Base-by-base conservation (phyloP, 768 basidiomycete species). In the Calocybe indica region DNA sequence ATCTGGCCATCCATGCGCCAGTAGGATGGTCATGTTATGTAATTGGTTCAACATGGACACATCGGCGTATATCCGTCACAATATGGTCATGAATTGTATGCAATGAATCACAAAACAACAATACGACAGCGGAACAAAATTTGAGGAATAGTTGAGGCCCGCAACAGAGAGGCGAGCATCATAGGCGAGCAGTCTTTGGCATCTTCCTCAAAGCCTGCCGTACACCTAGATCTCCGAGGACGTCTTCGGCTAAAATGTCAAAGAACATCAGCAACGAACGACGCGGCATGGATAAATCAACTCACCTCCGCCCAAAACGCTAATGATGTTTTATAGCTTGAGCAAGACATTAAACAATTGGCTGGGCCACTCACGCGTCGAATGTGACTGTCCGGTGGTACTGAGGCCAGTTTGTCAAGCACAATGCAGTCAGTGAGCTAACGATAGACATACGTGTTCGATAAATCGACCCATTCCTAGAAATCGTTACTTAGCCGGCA, bases 321-420 rank as follows among this genome's bases (percentile, higher is more conserved):
- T 29, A 37, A 30, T 10, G 8, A 22, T 43, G 30, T 22, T 22
- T 22, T 22, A 22, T 1, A 22, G 22, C 4, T 22, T 22, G 22
- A 22, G 0, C 38, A 22, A 43, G 15, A 7, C 6, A 10, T 13
- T 8, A 28, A 38, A 13, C 22, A 4, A 22, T 22, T 4, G 22
- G 22, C 22, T 22, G 22, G 22, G 22, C 4, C 22, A 55, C 60
- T 53, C 40, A 61, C 31, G 87, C 64, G 56, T 84, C 83, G 57
- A 84, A 84, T 0, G 78, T 61, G 52, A 82, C 72, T 6, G 76
- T 76, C 37, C 80, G 77, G 56, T 83, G 75, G 58, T 81, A 81
- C 78, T 80, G 43, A 41, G 31, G 31, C 13, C 13, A 11, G 13
- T 12, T 41, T 11, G 22, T 30, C 42, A 12, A 5, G 8, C 31